phyloP scores from a whole-genome alignment of 495 filamentous ascomycete species.

The Xylaria acuta region DNA sequence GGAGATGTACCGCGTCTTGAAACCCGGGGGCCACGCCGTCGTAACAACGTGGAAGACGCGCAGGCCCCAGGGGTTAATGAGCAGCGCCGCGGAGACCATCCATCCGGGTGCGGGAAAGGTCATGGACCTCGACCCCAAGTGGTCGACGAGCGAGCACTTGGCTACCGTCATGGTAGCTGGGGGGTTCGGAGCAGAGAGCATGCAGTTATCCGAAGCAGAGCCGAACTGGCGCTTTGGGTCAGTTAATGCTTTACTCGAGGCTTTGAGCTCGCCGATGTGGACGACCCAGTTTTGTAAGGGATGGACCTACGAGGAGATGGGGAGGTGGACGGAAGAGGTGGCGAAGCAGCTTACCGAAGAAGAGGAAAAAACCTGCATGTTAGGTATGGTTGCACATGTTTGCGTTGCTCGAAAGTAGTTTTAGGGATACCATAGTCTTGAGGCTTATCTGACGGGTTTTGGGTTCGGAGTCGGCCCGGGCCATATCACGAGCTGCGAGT shows the following conservation, averaged over 20 bases:
- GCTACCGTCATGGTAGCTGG: conserved; percentile 26
- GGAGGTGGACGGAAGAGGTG: conserved; percentile 35
- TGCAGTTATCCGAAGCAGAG: conserved; percentile 21
- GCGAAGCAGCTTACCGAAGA: conserved; percentile 44
- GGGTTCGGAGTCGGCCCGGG: neutral
- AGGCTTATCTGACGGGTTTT: neutral
- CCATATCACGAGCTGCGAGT: neutral
- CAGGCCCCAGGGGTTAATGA: conserved; percentile 24
- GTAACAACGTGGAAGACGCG: conserved; percentile 43
- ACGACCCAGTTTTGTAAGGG: conserved; percentile 37
- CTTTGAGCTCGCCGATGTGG: conserved; percentile 34
- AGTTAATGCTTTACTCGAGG: conserved; percentile 19
- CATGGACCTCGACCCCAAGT: conserved; percentile 30
- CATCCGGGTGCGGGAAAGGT: conserved; percentile 20
- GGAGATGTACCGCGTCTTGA: conserved; percentile 44
- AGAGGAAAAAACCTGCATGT: conserved; percentile 52
- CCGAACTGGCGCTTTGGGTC: conserved; percentile 33
- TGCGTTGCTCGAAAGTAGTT: conserved; percentile 41
- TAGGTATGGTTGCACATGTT: conserved; percentile 61
- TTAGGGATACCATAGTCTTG: neutral
- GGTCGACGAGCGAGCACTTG: conserved; percentile 35
- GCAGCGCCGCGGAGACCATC: conserved; percentile 23
- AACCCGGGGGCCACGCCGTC: conserved; percentile 38
- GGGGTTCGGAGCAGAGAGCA: conserved; percentile 26
- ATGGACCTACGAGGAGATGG: conserved; percentile 39